Conservation (phyloP, 2,329 filamentous ascomycete genomes). For the Parastagonospora avenae region DNA sequence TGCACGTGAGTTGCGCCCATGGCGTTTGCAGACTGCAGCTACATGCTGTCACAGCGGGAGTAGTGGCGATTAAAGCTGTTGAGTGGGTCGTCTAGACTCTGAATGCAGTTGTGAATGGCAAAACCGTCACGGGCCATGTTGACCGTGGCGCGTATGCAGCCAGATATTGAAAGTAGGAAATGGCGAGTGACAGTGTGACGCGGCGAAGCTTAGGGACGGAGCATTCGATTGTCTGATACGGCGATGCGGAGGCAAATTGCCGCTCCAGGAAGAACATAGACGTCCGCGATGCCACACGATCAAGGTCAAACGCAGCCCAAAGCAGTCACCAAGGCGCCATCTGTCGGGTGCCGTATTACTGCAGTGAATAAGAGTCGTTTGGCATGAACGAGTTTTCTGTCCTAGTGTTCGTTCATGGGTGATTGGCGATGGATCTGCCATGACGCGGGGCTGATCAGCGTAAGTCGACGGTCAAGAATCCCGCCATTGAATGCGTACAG, state of each 20-base stretch:
- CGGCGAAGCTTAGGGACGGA: no score
- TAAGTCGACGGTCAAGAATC: not conserved
- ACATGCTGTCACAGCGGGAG: constrained; percentile 8
- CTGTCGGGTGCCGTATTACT: no score
- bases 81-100: not conserved
- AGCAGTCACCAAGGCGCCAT: not conserved
- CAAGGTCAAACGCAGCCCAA: not conserved
- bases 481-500: constrained; percentile 14
- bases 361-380: constrained; percentile 10
- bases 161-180: no score
- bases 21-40: constrained; percentile 9
- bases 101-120: no score
- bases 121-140: no score
- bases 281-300: no score
- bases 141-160: no score
- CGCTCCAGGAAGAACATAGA: no score
- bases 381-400: constrained; percentile 26
- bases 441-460: not conserved
- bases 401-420: not conserved
- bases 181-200: no score
- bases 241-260: no score
- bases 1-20: constrained; percentile 4
- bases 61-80: constrained; percentile 10
- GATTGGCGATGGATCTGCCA: not conserved
- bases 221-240: no score